Evolutionary conservation across 805 yeast species (phyloP).

Genomic region (Candida andamanensis): DNA sequence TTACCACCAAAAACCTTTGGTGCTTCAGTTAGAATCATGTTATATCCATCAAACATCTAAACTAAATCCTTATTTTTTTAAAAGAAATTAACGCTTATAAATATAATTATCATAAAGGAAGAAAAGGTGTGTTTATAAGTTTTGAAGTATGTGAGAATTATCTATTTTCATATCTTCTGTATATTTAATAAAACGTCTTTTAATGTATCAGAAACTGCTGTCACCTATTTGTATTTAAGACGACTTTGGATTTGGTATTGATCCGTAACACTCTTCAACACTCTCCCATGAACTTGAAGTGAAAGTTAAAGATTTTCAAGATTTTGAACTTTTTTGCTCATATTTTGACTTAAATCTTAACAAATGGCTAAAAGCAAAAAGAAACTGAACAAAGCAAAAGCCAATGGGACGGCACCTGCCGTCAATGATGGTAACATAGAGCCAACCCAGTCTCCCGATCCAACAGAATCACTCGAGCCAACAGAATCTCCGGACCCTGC

Average conservation of each 20-base stretch:
- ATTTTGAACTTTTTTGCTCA: no score
- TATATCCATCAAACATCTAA: constrained; percentile 99
- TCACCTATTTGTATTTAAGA: no score
- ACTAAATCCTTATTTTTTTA: constrained; percentile 8
- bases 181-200: constrained; percentile 8
- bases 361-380: constrained; percentile 17
- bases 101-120: constrained; percentile 13
- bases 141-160: constrained; percentile 2
- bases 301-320: no score
- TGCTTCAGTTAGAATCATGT: constrained; percentile 99
- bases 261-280: no score
- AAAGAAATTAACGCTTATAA: constrained; percentile 10
- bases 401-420: constrained; percentile 2
- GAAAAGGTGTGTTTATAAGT: constrained; percentile 5
- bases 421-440: no score
- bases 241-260: no score
- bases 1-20: constrained; percentile 99
- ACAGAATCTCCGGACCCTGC: no score
- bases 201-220: constrained; percentile 3
- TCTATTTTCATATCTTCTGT: constrained; percentile 1
- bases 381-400: constrained; percentile 8
- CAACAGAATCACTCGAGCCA: no score
- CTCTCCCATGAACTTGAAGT: no score
- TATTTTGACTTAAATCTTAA: no score
- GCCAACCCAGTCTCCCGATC: no score